phyloP scores from a whole-genome alignment of 2,329 filamentous ascomycete species.

The Sporothrix pseudoabietina region DNA sequence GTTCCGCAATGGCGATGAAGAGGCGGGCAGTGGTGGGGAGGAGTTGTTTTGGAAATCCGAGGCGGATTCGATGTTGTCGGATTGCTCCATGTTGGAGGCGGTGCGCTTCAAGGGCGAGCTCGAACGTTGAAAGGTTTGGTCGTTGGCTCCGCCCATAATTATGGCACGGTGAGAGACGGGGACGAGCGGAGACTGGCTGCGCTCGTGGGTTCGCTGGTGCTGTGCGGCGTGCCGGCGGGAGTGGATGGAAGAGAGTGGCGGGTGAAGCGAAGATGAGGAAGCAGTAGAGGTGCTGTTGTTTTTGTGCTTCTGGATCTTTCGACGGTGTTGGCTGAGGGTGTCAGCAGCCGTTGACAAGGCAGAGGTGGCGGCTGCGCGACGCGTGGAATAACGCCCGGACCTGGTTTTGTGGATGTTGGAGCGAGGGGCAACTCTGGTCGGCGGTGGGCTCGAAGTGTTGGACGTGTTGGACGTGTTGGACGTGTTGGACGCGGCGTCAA shows the following conservation, averaged over 20 bases:
- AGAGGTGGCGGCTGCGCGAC: conserved; percentile 6
- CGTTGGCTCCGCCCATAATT: conserved; percentile 63
- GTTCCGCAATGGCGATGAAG: conserved; percentile 17
- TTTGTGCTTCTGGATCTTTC: conserved; percentile 9
- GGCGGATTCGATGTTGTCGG: conserved; percentile 2
- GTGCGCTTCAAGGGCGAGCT: conserved; percentile 66
- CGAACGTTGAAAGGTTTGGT: conserved; percentile 58
- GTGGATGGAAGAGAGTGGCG: conserved; percentile 35
- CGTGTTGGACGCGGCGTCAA: conserved; percentile 11
- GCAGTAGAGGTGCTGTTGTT: background rate
- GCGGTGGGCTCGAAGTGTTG: background rate
- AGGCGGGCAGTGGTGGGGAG: conserved; percentile 35
- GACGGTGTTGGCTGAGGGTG: conserved; percentile 15
- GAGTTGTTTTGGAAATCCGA: conserved; percentile 46
- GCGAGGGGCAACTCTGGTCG: background rate
- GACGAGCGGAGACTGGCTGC: conserved; percentile 57
- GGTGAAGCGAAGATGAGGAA: conserved; percentile 8
- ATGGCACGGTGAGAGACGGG: conserved; percentile 56
- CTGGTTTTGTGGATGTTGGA: background rate
- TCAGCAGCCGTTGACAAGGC: conserved; percentile 2
- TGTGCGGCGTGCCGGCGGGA: conserved; percentile 27
- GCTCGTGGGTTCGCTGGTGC: conserved; percentile 36
- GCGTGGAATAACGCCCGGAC: background rate
- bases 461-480: background rate
- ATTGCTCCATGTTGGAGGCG: conserved; percentile 61